Conservation (phyloP, 1,139 yeast species). For the Zygosaccharomyces sapae region DNA sequence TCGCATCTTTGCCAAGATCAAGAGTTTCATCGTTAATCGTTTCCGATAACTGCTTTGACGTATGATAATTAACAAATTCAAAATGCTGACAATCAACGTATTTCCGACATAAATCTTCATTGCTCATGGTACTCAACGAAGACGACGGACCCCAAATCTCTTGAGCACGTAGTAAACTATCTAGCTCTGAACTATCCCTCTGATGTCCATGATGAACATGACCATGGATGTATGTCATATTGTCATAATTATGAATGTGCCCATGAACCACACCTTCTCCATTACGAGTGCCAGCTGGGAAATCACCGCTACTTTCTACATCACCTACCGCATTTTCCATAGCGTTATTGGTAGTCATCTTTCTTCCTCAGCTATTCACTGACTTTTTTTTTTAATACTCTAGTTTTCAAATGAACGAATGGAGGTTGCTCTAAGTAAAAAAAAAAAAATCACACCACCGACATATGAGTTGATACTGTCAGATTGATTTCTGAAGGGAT, state of each 20-base stretch:
- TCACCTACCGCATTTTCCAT: background rate
- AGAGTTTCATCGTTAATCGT: background rate
- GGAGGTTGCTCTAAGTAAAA: no score
- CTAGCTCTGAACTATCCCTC: background rate
- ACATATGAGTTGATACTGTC: background rate
- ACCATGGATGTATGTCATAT: conserved; percentile 65
- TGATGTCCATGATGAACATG: conserved; percentile 48
- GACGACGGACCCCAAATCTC: background rate
- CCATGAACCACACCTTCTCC: conserved; percentile 59
- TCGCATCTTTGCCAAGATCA: background rate
- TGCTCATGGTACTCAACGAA: background rate
- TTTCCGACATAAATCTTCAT: conserved; percentile 12
- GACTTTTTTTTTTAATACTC: background rate
- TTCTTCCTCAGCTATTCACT: background rate
- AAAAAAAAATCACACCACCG: background rate
- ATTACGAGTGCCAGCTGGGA: background rate
- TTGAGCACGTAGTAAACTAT: background rate
- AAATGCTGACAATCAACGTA: conserved; percentile 39
- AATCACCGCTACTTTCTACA: background rate
- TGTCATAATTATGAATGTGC: conserved; percentile 60
- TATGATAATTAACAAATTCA: conserved; percentile 39
- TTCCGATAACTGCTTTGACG: conserved; percentile 3
- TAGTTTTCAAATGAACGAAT: no score
- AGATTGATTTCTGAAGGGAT: background rate
- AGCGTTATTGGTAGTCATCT: conserved; percentile 2